A percentile compares a stretch with the other conserved stretches of the same genome.
These are phyloP conservation scores for Actinomortierella wolfii DNA, from an alignment of 371 early-diverging fungal species.

Conservation along the genomic window DNA sequence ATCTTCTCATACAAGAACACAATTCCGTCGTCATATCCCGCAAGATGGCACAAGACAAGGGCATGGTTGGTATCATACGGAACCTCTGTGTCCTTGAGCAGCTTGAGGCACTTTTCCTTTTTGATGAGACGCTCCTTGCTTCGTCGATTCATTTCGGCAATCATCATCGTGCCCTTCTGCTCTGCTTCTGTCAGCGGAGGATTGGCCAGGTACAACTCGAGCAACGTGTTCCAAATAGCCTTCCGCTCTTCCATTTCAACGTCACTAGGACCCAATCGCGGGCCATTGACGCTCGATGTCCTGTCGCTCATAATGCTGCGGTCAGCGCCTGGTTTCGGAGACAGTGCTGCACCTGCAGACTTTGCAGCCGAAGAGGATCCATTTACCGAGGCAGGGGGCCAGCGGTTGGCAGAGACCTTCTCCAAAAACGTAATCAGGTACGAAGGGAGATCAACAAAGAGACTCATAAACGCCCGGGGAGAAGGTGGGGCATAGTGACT, in stretches of 20 bases:
- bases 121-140: conserved; percentile 41
- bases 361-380: too few relatives aligned
- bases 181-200: conserved; percentile 24
- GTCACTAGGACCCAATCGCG: conserved; percentile 9
- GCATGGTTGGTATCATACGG: conserved; percentile 91
- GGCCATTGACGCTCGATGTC: conserved; percentile 41
- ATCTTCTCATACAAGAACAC: conserved; percentile 86
- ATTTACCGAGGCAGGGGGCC: conserved; percentile 10
- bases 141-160: conserved; percentile 42
- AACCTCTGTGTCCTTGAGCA: conserved; percentile 61
- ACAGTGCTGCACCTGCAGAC: too few relatives aligned
- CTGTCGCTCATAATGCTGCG: conserved; percentile 11
- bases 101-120: conserved; percentile 53
- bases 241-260: conserved; percentile 60
- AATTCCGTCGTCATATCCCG: conserved; percentile 82
- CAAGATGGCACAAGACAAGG: conserved; percentile 83
- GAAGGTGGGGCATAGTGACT: conserved; percentile 55
- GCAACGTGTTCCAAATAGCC: conserved; percentile 85
- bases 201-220: conserved; percentile 88
- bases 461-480: conserved; percentile 65
- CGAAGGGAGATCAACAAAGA: conserved; percentile 77
- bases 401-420: conserved; percentile 50
- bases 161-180: conserved; percentile 40
- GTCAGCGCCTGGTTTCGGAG: too few relatives aligned
- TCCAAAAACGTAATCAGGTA: conserved; percentile 79